Conservation (phyloP, 2,329 filamentous ascomycete genomes). For the Thielaviopsis musarum region DNA sequence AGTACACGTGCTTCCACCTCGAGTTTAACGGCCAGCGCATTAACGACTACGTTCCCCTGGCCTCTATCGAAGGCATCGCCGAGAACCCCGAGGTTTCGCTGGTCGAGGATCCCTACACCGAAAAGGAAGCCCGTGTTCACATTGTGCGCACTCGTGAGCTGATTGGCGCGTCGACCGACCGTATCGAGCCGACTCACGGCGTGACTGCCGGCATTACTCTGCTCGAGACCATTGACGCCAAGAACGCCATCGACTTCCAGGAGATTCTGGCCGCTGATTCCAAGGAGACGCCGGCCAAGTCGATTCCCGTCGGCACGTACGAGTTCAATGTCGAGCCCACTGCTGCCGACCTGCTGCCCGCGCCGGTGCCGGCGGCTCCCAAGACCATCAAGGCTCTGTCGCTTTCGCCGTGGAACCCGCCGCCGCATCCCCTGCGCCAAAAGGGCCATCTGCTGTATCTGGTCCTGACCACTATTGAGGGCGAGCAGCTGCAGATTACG, state of each 20-base stretch:
- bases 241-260: constrained; percentile 21
- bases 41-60: constrained; percentile 89
- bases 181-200: constrained; percentile 73
- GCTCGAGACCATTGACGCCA: constrained; percentile 54
- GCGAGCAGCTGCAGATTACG: constrained; percentile 88
- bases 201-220: constrained; percentile 72
- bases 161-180: constrained; percentile 78
- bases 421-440: constrained; percentile 77
- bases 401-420: constrained; percentile 90
- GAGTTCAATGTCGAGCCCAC: constrained; percentile 56
- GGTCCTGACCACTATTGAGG: constrained; percentile 76
- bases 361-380: constrained; percentile 48
- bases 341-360: constrained; percentile 55
- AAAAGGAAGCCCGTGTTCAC: constrained; percentile 95
- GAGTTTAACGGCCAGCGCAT: constrained; percentile 77
- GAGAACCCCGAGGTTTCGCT: constrained; percentile 63
- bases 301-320: constrained; percentile 43
- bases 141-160: constrained; percentile 80
- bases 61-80: constrained; percentile 67
- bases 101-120: constrained; percentile 90
- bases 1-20: constrained; percentile 97
- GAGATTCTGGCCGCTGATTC: constrained; percentile 1
- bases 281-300: not conserved
- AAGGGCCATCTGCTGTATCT: constrained; percentile 89
- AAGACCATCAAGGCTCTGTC: constrained; percentile 84